Percentiles rank a stretch among this genome's conserved stretches.
phyloP scores from a whole-genome alignment of 768 basidiomycete species.

The Lactarius deliciosus region DNA sequence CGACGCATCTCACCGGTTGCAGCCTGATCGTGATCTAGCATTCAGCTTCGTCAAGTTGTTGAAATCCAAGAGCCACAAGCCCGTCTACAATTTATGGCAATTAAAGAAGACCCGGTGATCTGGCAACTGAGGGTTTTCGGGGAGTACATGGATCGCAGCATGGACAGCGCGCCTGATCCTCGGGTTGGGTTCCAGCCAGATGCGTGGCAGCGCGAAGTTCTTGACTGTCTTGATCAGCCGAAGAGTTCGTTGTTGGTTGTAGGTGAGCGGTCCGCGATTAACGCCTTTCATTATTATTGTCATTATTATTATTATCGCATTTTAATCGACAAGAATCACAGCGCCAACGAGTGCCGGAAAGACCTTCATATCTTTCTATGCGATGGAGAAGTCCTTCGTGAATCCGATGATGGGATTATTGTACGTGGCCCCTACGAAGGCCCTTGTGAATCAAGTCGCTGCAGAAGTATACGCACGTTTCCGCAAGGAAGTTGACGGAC shows the following conservation, averaged over 20 bases:
- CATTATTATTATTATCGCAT: background rate
- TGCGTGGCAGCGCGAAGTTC: slow-evolving; percentile 66
- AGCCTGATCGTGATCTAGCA: slow-evolving; percentile 35
- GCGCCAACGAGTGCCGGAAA: slow-evolving; percentile 74
- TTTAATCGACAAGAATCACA: slow-evolving; percentile 30
- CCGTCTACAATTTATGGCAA: slow-evolving; percentile 53
- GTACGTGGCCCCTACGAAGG: slow-evolving; percentile 78
- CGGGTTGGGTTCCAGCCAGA: slow-evolving; percentile 67
- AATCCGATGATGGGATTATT: slow-evolving; percentile 63
- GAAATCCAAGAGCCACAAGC: slow-evolving; percentile 43
- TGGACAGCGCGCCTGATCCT: slow-evolving; percentile 58
- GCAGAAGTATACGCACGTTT: slow-evolving; percentile 75
- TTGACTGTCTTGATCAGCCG: slow-evolving; percentile 60
- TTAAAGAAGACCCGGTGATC: slow-evolving; percentile 53
- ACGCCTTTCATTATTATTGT: background rate
- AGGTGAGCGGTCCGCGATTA: slow-evolving; percentile 41
- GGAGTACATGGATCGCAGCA: slow-evolving; percentile 68
- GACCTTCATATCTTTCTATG: slow-evolving; percentile 76
- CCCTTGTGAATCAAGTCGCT: slow-evolving; percentile 67
- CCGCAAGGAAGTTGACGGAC: slow-evolving; percentile 50
- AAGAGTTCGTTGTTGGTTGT: slow-evolving; percentile 61
- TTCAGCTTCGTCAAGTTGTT: slow-evolving; percentile 61
- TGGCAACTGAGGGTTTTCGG: slow-evolving; percentile 75
- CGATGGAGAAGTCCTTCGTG: slow-evolving; percentile 68
- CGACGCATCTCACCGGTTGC: slow-evolving; percentile 27